A percentile compares a stretch with the other conserved stretches of the same genome.
Conservation (phyloP, 441 rosid species). For the Aquilaria agallochum region DNA sequence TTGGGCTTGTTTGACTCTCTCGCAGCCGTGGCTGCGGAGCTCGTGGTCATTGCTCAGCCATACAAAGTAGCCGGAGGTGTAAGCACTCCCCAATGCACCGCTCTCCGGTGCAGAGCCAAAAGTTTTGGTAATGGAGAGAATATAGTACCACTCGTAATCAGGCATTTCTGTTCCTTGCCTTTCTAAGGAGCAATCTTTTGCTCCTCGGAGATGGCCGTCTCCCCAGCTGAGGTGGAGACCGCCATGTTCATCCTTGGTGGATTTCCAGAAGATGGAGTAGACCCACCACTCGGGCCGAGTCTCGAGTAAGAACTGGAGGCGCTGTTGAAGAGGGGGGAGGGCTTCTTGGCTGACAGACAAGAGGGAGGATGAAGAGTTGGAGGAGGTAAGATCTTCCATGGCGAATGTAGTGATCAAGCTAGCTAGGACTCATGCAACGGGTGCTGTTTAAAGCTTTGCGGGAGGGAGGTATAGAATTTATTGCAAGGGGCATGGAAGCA, state of each 20-base stretch:
- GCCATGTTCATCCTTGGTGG: constrained; percentile 29
- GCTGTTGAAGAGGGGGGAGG: constrained; percentile 30
- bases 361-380: not conserved
- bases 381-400: constrained; percentile 27
- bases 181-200: constrained; percentile 13
- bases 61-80: constrained; percentile 25
- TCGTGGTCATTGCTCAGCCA: constrained; percentile 37
- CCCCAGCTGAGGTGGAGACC: constrained; percentile 36
- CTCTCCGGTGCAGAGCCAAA: constrained; percentile 17
- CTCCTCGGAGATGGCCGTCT: constrained; percentile 37
- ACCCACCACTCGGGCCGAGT: constrained; percentile 47
- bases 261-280: constrained; percentile 55
- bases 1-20: constrained; percentile 41
- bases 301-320: constrained; percentile 36
- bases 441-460: no score
- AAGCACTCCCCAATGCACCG: constrained; percentile 31
- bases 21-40: constrained; percentile 30
- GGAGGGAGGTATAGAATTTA: no score
- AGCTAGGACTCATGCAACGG: no score
- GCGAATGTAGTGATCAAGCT: no score
- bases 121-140: constrained; percentile 23
- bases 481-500: no score
- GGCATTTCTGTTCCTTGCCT: constrained; percentile 20
- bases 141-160: constrained; percentile 33
- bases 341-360: constrained; percentile 9